Evolutionary conservation across 2,329 filamentous ascomycete species (phyloP), one percentile per base, ranked within the genome.

Genomic region (Microcera coccophila): DNA sequence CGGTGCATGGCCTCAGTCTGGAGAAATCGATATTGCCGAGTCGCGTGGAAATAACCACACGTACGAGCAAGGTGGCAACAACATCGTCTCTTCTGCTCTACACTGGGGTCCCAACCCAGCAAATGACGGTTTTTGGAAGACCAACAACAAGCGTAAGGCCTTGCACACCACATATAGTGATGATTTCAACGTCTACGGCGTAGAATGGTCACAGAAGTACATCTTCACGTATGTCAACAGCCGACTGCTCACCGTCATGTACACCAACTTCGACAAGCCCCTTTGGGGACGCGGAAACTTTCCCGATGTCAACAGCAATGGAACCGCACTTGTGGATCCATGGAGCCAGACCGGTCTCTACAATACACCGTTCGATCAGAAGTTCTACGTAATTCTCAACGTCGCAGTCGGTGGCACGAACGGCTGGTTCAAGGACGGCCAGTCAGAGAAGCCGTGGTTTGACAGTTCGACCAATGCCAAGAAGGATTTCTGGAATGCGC

Each of bases 151-250:
- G 73, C 80, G 81, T 41, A 69, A 75, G 48, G 83, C 86, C 10
- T 73, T 89, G 21, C 87, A 89, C 68, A 87, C 83, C 4, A 87
- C 85, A 1, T 94, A 84, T 64, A 66, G 81, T 22, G 67, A 71
- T 1, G 76, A 68, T 18, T 88, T 82, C 70, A 86, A 94, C 69
- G 88, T 78, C 0, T 94, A 82, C 57, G 88, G 88, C 12, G 65
- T 94, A 3, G 88, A 94, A 66, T 94, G 88, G 88, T 89, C 81
- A 39, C 78, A 91, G 55, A 91, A 90, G 65, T 93, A 94, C 64
- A 71, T 93, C 46, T 94, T 91, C 70, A 90, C 86, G 18, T 94
- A 90, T 62, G 76, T 94, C 70, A 85, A 93, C 73, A 84, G 79
- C 35, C 82, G 85, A 11, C 78, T 94, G 16, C 72, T 90, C 20